Conservation (phyloP, 192 early-diverging fungal species). For the Kickxella alabastrina region DNA sequence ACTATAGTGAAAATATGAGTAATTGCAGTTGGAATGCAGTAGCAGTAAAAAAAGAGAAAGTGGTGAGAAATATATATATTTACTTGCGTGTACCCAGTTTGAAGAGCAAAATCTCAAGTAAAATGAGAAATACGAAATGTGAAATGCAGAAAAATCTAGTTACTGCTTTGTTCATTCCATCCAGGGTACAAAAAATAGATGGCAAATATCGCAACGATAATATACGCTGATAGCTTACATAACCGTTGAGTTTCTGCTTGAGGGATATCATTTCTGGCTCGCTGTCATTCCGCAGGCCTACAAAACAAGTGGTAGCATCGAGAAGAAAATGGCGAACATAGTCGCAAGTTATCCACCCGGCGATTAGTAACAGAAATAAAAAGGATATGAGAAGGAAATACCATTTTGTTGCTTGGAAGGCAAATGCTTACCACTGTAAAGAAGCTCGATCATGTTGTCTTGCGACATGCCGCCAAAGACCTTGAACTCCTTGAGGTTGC, state of each 20-base stretch:
- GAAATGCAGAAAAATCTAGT: too few species aligned
- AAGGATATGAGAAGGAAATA: neutral
- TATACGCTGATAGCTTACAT: conserved; percentile 57
- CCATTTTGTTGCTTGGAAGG: neutral
- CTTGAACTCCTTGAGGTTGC: conserved; percentile 96
- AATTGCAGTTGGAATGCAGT: too few species aligned
- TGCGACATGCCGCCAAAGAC: conserved; percentile 82
- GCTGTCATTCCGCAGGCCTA: conserved; percentile 61
- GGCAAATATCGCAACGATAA: too few species aligned
- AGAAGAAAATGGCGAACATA: too few species aligned
- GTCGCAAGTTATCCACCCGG: too few species aligned
- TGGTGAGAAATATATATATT: too few species aligned
- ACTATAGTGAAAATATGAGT: conserved; percentile 22
- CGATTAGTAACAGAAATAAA: neutral
- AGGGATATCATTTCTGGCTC: conserved; percentile 86
- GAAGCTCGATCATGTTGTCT: conserved; percentile 83
- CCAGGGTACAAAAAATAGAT: too few species aligned
- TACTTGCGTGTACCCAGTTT: too few species aligned
- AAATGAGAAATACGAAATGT: too few species aligned
- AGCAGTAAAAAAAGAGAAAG: too few species aligned
- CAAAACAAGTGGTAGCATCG: neutral
- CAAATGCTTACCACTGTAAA: conserved; percentile 59
- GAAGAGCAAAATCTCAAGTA: too few species aligned
- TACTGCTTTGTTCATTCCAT: too few species aligned
- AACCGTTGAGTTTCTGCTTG: conserved; percentile 65